Percentiles rank a stretch among this genome's conserved stretches.
These are phyloP conservation scores for Pichia sp. DNA, from an alignment of 1,139 yeast genomes.

Conservation along the genomic window DNA sequence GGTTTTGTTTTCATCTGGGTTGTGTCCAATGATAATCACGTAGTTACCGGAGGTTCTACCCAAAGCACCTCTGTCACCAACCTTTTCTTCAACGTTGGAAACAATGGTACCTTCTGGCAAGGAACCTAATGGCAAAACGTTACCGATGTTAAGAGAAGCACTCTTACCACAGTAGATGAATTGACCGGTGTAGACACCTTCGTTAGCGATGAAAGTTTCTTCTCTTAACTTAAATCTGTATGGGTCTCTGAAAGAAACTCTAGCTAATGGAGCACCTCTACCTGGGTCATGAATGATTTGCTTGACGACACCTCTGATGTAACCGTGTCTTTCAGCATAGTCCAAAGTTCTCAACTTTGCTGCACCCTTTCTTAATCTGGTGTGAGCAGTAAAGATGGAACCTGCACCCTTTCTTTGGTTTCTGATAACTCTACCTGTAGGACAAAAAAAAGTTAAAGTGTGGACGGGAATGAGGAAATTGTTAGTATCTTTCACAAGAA, in stretches of 20 bases:
- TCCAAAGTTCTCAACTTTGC: constrained; percentile 99
- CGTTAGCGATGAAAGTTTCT: constrained; percentile 98
- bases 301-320: constrained; percentile 98
- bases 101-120: constrained; percentile 99
- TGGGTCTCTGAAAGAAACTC: constrained; percentile 99
- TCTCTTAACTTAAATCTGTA: constrained; percentile 97
- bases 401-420: constrained; percentile 99
- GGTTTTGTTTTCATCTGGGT: constrained; percentile 98
- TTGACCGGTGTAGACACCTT: constrained; percentile 99
- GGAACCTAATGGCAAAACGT: constrained; percentile 93
- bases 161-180: constrained; percentile 98
- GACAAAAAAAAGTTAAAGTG: background rate
- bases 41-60: constrained; percentile 99
- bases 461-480: background rate
- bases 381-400: constrained; percentile 99
- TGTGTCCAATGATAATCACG: constrained; percentile 98
- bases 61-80: constrained; percentile 99
- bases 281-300: constrained; percentile 99
- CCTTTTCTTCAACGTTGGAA: constrained; percentile 97
- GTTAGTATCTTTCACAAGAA: constrained; percentile 16
- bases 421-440: constrained; percentile 98
- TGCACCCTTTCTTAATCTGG: constrained; percentile 99
- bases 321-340: constrained; percentile 99
- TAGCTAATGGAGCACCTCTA: constrained; percentile 99
- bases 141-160: constrained; percentile 96